Percentiles rank a stretch among this genome's conserved stretches.
These are phyloP conservation scores for Clitopilus passeckerianus DNA, from an alignment of 768 basidiomycete genomes.

Conservation along the genomic window DNA sequence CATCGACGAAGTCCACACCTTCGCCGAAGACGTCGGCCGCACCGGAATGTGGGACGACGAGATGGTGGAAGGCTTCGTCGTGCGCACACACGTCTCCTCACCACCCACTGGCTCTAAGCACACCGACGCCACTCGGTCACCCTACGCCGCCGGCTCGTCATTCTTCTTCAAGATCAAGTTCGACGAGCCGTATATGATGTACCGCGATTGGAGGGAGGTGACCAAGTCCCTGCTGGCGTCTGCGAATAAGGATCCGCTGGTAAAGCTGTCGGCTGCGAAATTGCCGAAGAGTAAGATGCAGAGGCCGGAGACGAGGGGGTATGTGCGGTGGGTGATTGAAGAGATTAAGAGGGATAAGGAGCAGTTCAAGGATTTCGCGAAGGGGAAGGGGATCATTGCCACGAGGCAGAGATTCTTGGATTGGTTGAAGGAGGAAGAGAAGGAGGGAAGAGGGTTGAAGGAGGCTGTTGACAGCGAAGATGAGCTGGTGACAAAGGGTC, in stretches of 20 bases:
- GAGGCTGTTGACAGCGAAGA: conserved; percentile 25
- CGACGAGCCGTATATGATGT: conserved; percentile 98
- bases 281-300: conserved; percentile 66
- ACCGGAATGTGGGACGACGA: conserved; percentile 80
- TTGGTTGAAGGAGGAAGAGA: conserved; percentile 55
- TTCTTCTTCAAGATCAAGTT: conserved; percentile 99
- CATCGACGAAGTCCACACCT: conserved; percentile 63
- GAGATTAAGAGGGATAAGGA: conserved; percentile 62
- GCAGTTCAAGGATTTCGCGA: conserved; percentile 58
- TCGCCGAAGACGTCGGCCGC: conserved; percentile 63
- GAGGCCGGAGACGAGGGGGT: conserved; percentile 72
- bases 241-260: conserved; percentile 8
- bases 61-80: conserved; percentile 91
- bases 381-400: conserved; percentile 81
- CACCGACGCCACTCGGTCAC: conserved; percentile 29
- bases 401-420: conserved; percentile 74
- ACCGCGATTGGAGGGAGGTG: conserved; percentile 94
- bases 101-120: conserved; percentile 28
- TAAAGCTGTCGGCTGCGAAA: conserved; percentile 18
- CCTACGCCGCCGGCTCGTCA: conserved; percentile 74
- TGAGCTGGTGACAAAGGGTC: conserved; percentile 7
- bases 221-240: conserved; percentile 68
- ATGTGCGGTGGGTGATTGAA: conserved; percentile 77
- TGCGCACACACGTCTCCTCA: conserved; percentile 62
- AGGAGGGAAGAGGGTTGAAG: conserved; percentile 23